Evolutionary conservation across 73 alveolate genomes (phyloP), one percentile per base, ranked within the genome.

Genomic region (Paramecium tetraurelia): DNA sequence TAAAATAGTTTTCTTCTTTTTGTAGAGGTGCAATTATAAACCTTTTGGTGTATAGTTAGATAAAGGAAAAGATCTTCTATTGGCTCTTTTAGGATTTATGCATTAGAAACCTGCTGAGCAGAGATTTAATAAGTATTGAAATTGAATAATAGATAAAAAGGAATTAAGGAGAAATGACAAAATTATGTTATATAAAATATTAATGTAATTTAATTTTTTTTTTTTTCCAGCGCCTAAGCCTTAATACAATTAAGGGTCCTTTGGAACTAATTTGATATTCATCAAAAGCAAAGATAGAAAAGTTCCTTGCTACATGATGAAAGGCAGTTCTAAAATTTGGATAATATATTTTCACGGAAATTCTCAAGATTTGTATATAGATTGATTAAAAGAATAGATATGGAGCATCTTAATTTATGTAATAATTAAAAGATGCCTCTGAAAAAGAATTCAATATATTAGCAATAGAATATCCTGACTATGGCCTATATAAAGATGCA

Each of bases 381-480:
- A 9, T 46, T 43, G 31, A 31, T 63, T 53, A n/a, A 36, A 43
- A 41, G 36, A 11, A 36, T 84, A 44, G 72, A 22, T 40, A 5
- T 6, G 72, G 59, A 58, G 71, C 84, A 38, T 46, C 58, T 20
- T 31, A 63, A 40, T 48, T 63, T 63, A 22, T 86, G 84, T 38
- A 94, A 85, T 93, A 83, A 57, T 46, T 88, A 71, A 97, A 41
- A 85, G 97, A 44, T 92, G 92, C 53, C 92, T 94, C 59, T 57
- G 44, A 63, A 9, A 21, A 58, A 36, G 44, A 35, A 21, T 94
- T 95, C 18, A 96, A 97, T 94, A 72, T 96, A 18, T 92, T 98
- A 36, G 99, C 98, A 48, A 98, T 98, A 10, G 99, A 98, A 93
- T 98, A 96, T 92, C 99, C 99, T 12, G 96, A 97, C 68, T 98